Conservation (phyloP, 2,329 filamentous ascomycete species). For the Pseudogymnoascus sp. region DNA sequence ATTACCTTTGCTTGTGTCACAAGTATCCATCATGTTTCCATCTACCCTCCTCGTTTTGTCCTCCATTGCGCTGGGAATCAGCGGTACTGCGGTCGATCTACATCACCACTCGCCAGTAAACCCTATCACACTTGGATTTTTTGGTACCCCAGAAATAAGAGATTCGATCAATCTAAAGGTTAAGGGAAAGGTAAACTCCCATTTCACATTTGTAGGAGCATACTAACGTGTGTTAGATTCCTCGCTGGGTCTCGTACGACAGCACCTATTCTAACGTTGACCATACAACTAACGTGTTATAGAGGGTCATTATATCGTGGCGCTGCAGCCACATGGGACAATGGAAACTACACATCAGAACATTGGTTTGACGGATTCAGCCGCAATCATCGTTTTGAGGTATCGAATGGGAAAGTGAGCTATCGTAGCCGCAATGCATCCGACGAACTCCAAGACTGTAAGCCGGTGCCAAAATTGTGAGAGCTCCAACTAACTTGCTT, state of each 20-base stretch:
- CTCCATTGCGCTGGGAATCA: not conserved
- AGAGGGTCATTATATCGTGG: not conserved
- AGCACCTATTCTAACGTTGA: too few species aligned
- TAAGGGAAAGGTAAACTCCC: not conserved
- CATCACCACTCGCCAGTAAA: not conserved
- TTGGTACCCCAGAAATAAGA: not conserved
- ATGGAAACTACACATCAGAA: not conserved
- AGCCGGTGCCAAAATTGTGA: slow-evolving; percentile 42
- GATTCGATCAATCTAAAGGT: not conserved
- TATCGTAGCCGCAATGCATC: slow-evolving; percentile 38
- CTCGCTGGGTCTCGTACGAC: not conserved
- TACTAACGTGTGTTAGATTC: not conserved
- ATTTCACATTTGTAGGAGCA: not conserved
- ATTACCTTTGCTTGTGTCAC: not conserved
- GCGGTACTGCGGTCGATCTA: not conserved
- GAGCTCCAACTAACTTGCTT: slow-evolving; percentile 38
- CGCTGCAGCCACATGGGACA: not conserved
- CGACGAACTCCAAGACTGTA: slow-evolving; percentile 64
- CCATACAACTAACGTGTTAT: not conserved
- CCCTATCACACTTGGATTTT: not conserved
- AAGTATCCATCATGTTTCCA: not conserved
- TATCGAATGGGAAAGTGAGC: slow-evolving; percentile 40
- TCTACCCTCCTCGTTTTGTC: not conserved
- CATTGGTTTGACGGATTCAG: slow-evolving; percentile 80
- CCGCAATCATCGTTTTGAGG: slow-evolving; percentile 61